phyloP scores from a whole-genome alignment of 2,329 filamentous ascomycete genomes.

The Stagonosporopsis rhizophila region DNA sequence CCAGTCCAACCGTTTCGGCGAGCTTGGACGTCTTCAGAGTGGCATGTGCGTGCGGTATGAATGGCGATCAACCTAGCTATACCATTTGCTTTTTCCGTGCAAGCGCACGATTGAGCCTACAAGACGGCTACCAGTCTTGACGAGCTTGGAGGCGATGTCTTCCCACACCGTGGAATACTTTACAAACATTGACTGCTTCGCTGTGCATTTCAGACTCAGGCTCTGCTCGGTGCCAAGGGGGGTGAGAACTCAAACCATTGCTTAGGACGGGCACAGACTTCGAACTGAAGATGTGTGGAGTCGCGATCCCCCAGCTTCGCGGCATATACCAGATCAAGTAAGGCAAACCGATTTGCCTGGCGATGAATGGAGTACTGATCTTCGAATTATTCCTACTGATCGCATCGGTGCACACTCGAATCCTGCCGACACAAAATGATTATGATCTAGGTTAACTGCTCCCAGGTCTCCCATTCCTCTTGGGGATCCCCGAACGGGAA shows the following conservation, averaged over 20 bases:
- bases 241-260: slow-evolving; percentile 13
- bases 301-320: slow-evolving; percentile 3
- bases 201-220: neutral
- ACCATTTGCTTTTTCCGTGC: slow-evolving; percentile 34
- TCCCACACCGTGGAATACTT: neutral
- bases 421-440: too few relatives aligned
- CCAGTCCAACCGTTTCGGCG: slow-evolving; percentile 14
- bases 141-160: neutral
- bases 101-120: slow-evolving; percentile 18
- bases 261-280: neutral
- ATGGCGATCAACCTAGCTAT: slow-evolving; percentile 10
- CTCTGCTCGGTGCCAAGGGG: neutral
- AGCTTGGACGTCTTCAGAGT: slow-evolving; percentile 3
- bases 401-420: neutral
- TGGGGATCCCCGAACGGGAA: neutral
- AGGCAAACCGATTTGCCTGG: neutral
- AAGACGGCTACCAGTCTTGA: neutral
- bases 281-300: neutral
- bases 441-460: neutral
- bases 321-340: slow-evolving; percentile 5
- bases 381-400: neutral
- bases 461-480: neutral
- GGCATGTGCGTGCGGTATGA: slow-evolving; percentile 14
- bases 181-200: neutral
- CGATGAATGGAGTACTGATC: neutral